phyloP scores from a whole-genome alignment of 139 green algal genomes.

The Closterium sp. region DNA sequence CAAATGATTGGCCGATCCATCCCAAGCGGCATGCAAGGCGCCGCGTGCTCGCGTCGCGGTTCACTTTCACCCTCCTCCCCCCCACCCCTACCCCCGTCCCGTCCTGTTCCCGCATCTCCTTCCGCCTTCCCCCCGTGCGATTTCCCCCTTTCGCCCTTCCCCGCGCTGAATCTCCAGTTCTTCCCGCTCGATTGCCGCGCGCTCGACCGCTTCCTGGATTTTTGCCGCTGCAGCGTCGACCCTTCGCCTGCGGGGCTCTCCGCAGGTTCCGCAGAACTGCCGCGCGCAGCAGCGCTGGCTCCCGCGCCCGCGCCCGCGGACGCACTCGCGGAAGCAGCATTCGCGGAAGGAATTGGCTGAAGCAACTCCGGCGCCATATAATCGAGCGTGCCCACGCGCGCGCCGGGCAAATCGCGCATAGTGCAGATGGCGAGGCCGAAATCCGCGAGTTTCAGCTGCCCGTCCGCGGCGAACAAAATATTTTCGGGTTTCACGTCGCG shows the following conservation, averaged over 20 bases:
- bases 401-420: slow-evolving; percentile 56
- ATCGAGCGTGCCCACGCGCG: slow-evolving; percentile 65
- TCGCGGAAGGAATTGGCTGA: background rate
- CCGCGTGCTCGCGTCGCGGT: background rate
- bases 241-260: background rate
- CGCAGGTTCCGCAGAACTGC: background rate
- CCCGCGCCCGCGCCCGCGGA: background rate
- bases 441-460: slow-evolving; percentile 52
- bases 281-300: background rate
- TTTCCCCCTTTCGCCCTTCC: no score
- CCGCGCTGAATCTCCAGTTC: background rate
- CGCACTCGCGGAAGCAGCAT: background rate
- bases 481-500: slow-evolving; percentile 53
- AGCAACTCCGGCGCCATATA: slow-evolving; percentile 61
- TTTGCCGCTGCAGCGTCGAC: background rate
- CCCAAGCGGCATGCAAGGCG: background rate
- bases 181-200: background rate
- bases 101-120: background rate
- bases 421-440: slow-evolving; percentile 70
- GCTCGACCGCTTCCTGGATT: background rate
- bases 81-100: background rate
- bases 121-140: background rate
- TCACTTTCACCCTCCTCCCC: background rate
- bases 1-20: background rate
- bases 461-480: slow-evolving; percentile 16